phyloP scores from a whole-genome alignment of 1,284 basidiomycete species.

The Chalciporus sp. region DNA sequence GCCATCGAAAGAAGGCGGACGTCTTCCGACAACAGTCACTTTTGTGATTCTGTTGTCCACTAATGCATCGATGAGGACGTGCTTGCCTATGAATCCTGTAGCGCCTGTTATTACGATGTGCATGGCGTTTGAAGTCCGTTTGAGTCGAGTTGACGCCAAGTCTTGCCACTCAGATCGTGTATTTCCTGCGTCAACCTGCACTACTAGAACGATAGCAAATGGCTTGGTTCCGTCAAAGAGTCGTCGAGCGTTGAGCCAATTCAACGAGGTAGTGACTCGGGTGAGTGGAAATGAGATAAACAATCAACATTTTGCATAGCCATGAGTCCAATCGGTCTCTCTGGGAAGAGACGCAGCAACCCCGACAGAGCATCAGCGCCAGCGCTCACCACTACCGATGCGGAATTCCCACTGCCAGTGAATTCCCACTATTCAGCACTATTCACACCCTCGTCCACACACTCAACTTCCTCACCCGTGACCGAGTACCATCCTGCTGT shows the following conservation, averaged over 20 bases:
- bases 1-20: constrained; percentile 25
- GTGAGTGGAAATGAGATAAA: background rate
- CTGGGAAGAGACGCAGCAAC: too few relatives aligned
- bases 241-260: background rate
- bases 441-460: too few relatives aligned
- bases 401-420: too few relatives aligned
- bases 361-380: too few relatives aligned
- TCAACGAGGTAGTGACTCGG: too few relatives aligned
- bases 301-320: background rate
- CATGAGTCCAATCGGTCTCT: background rate
- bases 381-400: too few relatives aligned
- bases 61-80: constrained; percentile 21
- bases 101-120: constrained; percentile 31
- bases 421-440: too few relatives aligned
- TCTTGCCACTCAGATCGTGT: too few relatives aligned
- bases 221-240: background rate
- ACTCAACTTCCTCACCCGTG: too few relatives aligned
- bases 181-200: background rate
- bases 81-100: constrained; percentile 31
- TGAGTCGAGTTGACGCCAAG: background rate
- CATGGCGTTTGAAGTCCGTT: constrained; percentile 7
- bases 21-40: constrained; percentile 28
- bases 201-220: background rate
- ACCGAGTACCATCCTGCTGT: too few relatives aligned
- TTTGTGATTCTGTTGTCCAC: constrained; percentile 26